Conservation (phyloP, 2,329 filamentous ascomycete species). For the Aphanoascus verrucosus region DNA sequence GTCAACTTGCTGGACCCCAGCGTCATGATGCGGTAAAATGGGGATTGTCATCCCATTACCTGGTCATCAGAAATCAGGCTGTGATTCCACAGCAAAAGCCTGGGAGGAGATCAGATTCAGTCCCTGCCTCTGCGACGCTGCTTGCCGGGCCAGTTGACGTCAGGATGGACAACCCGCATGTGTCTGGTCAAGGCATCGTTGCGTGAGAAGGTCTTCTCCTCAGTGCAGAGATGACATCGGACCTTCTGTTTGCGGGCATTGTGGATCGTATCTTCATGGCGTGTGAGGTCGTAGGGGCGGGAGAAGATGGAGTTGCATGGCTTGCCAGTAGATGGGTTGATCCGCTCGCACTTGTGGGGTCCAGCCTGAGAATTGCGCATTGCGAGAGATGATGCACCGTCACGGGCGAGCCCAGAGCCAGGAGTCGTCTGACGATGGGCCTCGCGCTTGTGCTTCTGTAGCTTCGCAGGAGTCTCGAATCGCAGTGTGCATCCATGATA, state of each 20-base stretch:
- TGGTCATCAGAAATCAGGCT: not conserved
- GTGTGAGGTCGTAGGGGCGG: slow-evolving; percentile 86
- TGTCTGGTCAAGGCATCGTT: slow-evolving; percentile 91
- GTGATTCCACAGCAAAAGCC: not conserved
- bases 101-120: slow-evolving; percentile 19
- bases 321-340: slow-evolving; percentile 91
- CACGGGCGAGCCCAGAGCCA: slow-evolving; percentile 35
- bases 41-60: not conserved
- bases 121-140: slow-evolving; percentile 32
- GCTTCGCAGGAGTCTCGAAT: slow-evolving; percentile 73
- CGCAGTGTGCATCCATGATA: slow-evolving; percentile 82
- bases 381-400: slow-evolving; percentile 35
- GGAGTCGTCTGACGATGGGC: slow-evolving; percentile 67
- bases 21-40: not conserved
- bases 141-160: slow-evolving; percentile 70
- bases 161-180: slow-evolving; percentile 87
- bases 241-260: slow-evolving; percentile 92
- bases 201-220: slow-evolving; percentile 94
- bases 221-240: slow-evolving; percentile 79
- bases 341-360: slow-evolving; percentile 82
- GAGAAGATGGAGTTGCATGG: slow-evolving; percentile 92
- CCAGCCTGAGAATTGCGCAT: slow-evolving; percentile 78
- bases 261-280: slow-evolving; percentile 96
- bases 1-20: not conserved
- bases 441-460: slow-evolving; percentile 94